Conservation (phyloP, 2,329 filamentous ascomycete genomes). For the Cladosporium sp. region DNA sequence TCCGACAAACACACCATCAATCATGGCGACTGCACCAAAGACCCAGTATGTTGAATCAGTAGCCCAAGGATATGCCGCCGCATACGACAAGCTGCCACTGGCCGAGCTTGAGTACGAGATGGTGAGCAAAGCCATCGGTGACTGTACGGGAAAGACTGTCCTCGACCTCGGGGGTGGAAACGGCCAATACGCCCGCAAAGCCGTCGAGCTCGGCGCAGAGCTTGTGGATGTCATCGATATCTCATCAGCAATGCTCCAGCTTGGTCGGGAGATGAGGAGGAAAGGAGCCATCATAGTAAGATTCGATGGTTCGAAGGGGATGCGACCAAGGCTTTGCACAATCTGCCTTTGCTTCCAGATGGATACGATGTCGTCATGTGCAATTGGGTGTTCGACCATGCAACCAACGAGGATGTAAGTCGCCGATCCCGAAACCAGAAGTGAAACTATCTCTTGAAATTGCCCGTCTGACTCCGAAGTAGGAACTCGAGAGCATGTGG, state of each 20-base stretch:
- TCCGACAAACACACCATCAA: no score
- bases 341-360: conserved; percentile 11
- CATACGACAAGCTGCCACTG: conserved; percentile 11
- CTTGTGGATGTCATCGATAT: conserved; percentile 17
- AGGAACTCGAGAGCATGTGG: conserved; percentile 13
- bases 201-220: conserved; percentile 15
- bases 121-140: conserved; percentile 13
- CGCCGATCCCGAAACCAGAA: not conserved
- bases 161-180: conserved; percentile 18
- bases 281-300: conserved; percentile 7
- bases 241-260: conserved; percentile 14
- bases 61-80: conserved; percentile 11
- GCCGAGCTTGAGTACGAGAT: conserved; percentile 15
- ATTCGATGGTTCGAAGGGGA: conserved; percentile 17
- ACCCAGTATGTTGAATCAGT: conserved; percentile 15
- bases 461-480: not conserved
- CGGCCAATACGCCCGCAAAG: conserved; percentile 17
- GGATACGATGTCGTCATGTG: conserved; percentile 20
- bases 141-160: conserved; percentile 14
- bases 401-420: conserved; percentile 13
- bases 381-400: conserved; percentile 18
- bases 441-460: no score
- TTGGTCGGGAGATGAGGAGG: conserved; percentile 14
- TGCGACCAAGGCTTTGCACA: conserved; percentile 11
- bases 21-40: not conserved